A percentile compares a stretch with the other conserved stretches of the same genome.
phyloP scores from a whole-genome alignment of 495 filamentous ascomycete genomes.

The Aspergillus carlsbadensis region DNA sequence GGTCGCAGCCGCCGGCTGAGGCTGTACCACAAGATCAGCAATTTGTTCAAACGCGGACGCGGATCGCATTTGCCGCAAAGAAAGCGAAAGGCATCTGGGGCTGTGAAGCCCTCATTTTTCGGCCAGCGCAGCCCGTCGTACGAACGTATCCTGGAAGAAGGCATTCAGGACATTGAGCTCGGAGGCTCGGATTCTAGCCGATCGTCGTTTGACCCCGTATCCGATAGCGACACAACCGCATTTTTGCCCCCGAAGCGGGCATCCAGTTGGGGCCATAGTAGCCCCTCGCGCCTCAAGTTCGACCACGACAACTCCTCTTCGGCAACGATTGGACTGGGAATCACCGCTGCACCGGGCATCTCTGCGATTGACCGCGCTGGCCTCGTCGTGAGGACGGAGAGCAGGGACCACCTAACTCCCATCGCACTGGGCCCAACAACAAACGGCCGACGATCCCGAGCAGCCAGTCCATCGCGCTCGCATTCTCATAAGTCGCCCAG shows the following conservation, averaged over 20 bases:
- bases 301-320: conserved; percentile 55
- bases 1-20: conserved; percentile 69
- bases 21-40: conserved; percentile 58
- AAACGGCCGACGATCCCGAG: conserved; percentile 45
- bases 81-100: conserved; percentile 50
- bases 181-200: conserved; percentile 59
- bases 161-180: conserved; percentile 68
- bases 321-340: conserved; percentile 49
- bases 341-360: conserved; percentile 38
- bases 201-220: conserved; percentile 46
- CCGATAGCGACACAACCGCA: conserved; percentile 31
- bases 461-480: conserved; percentile 45
- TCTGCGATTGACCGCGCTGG: conserved; percentile 71
- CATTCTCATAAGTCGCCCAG: conserved; percentile 42
- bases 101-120: conserved; percentile 52
- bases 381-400: conserved; percentile 75
- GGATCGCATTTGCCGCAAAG: conserved; percentile 52
- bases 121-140: conserved; percentile 62
- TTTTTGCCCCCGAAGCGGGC: conserved; percentile 36
- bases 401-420: conserved; percentile 65
- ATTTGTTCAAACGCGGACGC: conserved; percentile 47
- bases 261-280: conserved; percentile 39
- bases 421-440: conserved; percentile 42
- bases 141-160: conserved; percentile 84
- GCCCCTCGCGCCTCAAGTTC: conserved; percentile 52